Conservation (phyloP, 129 eudicot species). For the Ambrosia artemisiifolia region DNA sequence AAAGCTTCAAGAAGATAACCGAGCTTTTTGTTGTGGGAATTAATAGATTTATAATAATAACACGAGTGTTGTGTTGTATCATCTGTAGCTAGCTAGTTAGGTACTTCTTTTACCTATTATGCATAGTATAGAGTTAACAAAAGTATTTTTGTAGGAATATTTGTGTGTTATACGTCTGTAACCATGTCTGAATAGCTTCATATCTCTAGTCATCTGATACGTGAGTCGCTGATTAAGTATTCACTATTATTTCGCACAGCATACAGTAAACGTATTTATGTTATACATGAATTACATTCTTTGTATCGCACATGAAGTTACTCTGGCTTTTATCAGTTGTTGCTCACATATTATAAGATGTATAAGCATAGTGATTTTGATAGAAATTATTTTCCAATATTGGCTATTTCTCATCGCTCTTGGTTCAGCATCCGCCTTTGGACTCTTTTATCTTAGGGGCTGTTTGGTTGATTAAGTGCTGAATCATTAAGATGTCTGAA, state of each 20-base stretch:
- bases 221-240: not conserved
- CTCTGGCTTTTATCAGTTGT: not conserved
- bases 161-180: not conserved
- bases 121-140: constrained; percentile 22
- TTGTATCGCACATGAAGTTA: not conserved
- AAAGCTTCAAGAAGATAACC: constrained; percentile 71
- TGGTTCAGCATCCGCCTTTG: too few relatives aligned
- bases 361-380: too few relatives aligned
- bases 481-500: too few relatives aligned
- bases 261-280: not conserved
- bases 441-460: too few relatives aligned
- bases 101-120: constrained; percentile 6
- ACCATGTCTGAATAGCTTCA: not conserved
- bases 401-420: too few relatives aligned
- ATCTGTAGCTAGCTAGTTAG: constrained; percentile 19
- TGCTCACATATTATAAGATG: not conserved
- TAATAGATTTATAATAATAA: constrained; percentile 23
- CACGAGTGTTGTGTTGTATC: constrained; percentile 22
- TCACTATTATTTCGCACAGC: not conserved
- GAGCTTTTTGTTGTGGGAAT: constrained; percentile 70
- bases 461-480: too few relatives aligned
- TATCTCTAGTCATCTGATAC: not conserved
- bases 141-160: constrained; percentile 21
- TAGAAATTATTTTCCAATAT: too few relatives aligned
- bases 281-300: not conserved